These are phyloP conservation scores for Erodium maritimum DNA, from an alignment of 345 rosid species.

Conservation along the genomic window DNA sequence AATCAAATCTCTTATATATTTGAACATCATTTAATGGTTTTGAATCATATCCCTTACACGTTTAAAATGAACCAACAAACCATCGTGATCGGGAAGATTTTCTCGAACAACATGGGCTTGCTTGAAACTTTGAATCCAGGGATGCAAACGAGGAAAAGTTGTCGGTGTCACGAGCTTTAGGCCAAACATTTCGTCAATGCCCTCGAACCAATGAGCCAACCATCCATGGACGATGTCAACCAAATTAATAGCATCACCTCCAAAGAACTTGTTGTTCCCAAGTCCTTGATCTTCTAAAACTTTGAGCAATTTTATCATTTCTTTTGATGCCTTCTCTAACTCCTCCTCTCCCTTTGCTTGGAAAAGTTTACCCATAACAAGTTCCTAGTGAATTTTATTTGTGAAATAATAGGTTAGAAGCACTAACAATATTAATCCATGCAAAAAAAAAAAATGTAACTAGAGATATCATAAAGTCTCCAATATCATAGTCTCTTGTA, in stretches of 20 bases:
- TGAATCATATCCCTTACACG: too few species aligned
- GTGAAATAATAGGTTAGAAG: background rate
- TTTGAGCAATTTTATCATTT: background rate
- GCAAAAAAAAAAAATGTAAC: too few species aligned
- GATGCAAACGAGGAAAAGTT: slow-evolving; percentile 3
- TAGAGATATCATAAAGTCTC: too few species aligned
- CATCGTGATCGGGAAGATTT: slow-evolving; percentile 9
- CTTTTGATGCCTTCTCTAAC: slow-evolving; percentile 3
- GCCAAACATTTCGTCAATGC: background rate
- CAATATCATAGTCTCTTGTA: too few species aligned
- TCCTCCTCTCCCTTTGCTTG: background rate
- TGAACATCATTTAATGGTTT: too few species aligned
- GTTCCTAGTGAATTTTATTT: too few species aligned
- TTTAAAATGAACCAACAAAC: too few species aligned
- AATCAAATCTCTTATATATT: too few species aligned
- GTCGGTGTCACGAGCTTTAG: slow-evolving; percentile 1
- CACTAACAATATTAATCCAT: background rate
- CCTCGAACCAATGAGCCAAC: slow-evolving; percentile 2
- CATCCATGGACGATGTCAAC: background rate
- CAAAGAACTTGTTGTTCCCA: background rate
- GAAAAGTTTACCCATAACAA: background rate
- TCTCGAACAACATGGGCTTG: slow-evolving; percentile 4
- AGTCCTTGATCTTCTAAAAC: slow-evolving; percentile 7
- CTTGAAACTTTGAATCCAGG: slow-evolving; percentile 9
- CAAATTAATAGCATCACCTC: background rate